Percentiles rank a stretch among this genome's conserved stretches.
phyloP scores from a whole-genome alignment of 768 basidiomycete species.

The Clitopilus hobsonii region DNA sequence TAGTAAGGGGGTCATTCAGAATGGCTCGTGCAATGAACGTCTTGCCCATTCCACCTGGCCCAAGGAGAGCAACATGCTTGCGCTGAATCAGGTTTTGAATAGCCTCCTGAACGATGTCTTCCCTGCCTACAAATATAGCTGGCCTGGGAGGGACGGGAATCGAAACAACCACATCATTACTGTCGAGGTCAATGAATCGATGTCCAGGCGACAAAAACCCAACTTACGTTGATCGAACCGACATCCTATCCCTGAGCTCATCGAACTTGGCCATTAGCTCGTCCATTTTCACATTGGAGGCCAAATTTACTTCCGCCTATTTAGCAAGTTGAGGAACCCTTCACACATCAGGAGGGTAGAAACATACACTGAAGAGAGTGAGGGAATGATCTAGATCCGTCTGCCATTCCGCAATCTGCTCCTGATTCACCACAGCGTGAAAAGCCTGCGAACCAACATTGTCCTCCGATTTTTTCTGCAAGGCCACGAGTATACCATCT shows the following conservation, averaged over 20 bases:
- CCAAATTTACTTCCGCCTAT: slow-evolving; percentile 7
- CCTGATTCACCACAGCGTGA: slow-evolving; percentile 6
- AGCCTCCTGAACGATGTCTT: background rate
- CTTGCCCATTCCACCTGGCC: slow-evolving; percentile 11
- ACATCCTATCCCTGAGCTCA: background rate
- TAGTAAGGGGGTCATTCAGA: slow-evolving; percentile 2
- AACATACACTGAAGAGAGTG: slow-evolving; percentile 6
- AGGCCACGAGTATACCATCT: background rate
- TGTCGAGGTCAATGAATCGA: background rate
- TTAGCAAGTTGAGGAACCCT: background rate
- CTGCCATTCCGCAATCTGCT: slow-evolving; percentile 5
- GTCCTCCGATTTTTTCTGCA: slow-evolving; percentile 3
- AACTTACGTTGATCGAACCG: background rate
- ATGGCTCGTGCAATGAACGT: slow-evolving; percentile 8
- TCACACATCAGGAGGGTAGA: background rate
- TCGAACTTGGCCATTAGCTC: slow-evolving; percentile 2
- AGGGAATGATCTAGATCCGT: slow-evolving; percentile 4
- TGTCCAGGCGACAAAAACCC: background rate
- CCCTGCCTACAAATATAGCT: background rate
- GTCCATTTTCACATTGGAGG: slow-evolving; percentile 7
- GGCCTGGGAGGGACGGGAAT: background rate
- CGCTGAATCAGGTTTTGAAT: background rate
- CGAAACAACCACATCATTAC: background rate
- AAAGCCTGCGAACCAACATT: slow-evolving; percentile 4
- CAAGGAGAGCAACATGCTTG: slow-evolving; percentile 8